Conservation (phyloP, 306 rosid genomes). For the Hylodesmum podocarpum region DNA sequence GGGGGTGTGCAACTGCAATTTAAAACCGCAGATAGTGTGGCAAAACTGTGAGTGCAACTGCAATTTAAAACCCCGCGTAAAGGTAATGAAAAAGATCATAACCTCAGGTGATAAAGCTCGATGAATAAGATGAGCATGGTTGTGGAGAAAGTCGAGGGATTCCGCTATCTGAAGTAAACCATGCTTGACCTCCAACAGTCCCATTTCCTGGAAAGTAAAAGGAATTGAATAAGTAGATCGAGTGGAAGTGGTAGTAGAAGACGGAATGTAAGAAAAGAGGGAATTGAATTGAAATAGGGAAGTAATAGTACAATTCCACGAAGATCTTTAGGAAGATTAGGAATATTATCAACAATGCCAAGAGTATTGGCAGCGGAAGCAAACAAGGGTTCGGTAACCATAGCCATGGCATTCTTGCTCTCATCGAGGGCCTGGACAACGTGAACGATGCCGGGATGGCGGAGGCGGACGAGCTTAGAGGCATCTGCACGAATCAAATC, state of each 20-base stretch:
- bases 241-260: background rate
- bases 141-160: constrained; percentile 90
- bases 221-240: background rate
- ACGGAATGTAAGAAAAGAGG: too few species aligned
- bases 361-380: constrained; percentile 90
- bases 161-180: constrained; percentile 96
- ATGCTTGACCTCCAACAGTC: constrained; percentile 92
- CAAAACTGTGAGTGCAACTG: background rate
- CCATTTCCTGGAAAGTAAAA: constrained; percentile 71
- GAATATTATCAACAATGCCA: constrained; percentile 68
- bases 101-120: constrained; percentile 97
- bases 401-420: constrained; percentile 95
- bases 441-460: constrained; percentile 94
- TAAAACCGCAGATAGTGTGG: too few species aligned
- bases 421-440: constrained; percentile 96
- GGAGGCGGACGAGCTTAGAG: constrained; percentile 66
- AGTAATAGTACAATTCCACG: constrained; percentile 86
- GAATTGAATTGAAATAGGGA: background rate
- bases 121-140: constrained; percentile 87
- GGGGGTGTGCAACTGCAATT: too few species aligned
- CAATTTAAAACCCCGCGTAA: background rate
- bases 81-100: background rate
- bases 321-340: constrained; percentile 79
- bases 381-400: constrained; percentile 95
- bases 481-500: constrained; percentile 91